Base-by-base conservation (phyloP, 1,284 basidiomycete genomes). In the Pseudozyma flocculosa region DNA sequence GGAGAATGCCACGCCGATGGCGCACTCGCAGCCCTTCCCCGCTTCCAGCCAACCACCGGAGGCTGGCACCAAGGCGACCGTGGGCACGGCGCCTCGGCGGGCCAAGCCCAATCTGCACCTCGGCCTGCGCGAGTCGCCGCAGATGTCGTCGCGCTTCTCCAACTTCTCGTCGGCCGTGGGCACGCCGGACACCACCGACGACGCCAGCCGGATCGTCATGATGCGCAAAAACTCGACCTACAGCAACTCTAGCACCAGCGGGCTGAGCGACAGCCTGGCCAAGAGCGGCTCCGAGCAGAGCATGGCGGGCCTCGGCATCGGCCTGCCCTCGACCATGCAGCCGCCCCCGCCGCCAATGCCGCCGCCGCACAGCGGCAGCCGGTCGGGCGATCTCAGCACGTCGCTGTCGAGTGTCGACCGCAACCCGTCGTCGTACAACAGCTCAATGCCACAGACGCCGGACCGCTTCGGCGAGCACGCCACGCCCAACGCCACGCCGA, bases 91-190 rank as follows among this genome's bases (percentile, higher is more conserved):
- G 17, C 37, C 37, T 15, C 22, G 26, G 22, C 60, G 49, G 29
- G 38, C 49, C 10, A 48, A 45, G 38, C 53, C 53, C 18, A 54
- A 63, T 32, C 47, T 69, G 42, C 66, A 61, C 22, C 46, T 66
- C 9, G 48, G 40, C 24, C 34, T 66, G 15, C 53, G 54, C 40
- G 56, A 66, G 22, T 58, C 65, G 17, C 47, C 40, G 10, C 55
- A 56, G 30, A 50, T 65, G 10, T 44, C 51, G 4, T 71, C 68
- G 7, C 58, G 61, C 42, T 71, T 71, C 45, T 68, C 66, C 46
- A 60, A 61, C 54, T 71, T 69, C 34, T 68, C 65, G 14, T 66
- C 66, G 26, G 59, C 54, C 14, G 39, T 69, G 1, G 56, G 39
- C 15, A 71, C 68, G 0, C 68, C 59, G 0, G 60, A 61, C 40